phyloP scores from a whole-genome alignment of 345 rosid genomes.

The Sisymbrium irio region DNA sequence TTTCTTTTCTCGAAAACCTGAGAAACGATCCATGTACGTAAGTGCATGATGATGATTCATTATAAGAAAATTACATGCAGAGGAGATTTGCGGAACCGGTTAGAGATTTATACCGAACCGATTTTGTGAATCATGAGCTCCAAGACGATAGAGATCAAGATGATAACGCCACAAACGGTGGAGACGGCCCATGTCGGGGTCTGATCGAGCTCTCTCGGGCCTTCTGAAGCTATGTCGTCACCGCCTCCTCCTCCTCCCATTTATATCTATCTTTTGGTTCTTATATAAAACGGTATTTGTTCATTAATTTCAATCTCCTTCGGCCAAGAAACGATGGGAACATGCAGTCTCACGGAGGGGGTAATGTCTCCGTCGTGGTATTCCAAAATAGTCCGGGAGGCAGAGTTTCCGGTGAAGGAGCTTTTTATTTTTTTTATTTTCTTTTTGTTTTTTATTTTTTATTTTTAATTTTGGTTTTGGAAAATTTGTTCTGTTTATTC shows the following conservation, averaged over 20 bases:
- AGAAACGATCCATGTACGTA: conserved; percentile 1
- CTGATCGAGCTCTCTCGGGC: conserved; percentile 74
- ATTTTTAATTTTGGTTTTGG: background rate
- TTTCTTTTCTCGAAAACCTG: conserved; percentile 49
- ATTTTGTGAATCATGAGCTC: conserved; percentile 60
- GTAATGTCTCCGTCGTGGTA: conserved; percentile 20
- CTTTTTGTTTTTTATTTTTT: background rate
- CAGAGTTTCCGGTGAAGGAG: background rate
- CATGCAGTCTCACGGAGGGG: conserved; percentile 12
- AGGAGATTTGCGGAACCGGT: background rate
- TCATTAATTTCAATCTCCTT: background rate
- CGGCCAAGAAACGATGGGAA: conserved; percentile 14
- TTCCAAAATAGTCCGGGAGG: background rate
- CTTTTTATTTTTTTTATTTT: background rate
- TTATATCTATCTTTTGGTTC: conserved; percentile 35
- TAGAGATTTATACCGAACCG: conserved; percentile 44
- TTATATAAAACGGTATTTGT: background rate
- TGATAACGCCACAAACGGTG: conserved; percentile 60
- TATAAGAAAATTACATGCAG: background rate
- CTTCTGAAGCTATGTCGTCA: background rate
- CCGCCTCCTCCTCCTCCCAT: conserved; percentile 34
- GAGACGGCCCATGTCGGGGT: conserved; percentile 98
- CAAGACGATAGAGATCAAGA: conserved; percentile 62
- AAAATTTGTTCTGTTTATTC: background rate
- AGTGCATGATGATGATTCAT: background rate